Percentiles rank a stretch among this genome's conserved stretches.
Evolutionary conservation across 228 moss, liverwort and hornwort species (phyloP).

Genomic region (Sphagnum magellanicum): DNA sequence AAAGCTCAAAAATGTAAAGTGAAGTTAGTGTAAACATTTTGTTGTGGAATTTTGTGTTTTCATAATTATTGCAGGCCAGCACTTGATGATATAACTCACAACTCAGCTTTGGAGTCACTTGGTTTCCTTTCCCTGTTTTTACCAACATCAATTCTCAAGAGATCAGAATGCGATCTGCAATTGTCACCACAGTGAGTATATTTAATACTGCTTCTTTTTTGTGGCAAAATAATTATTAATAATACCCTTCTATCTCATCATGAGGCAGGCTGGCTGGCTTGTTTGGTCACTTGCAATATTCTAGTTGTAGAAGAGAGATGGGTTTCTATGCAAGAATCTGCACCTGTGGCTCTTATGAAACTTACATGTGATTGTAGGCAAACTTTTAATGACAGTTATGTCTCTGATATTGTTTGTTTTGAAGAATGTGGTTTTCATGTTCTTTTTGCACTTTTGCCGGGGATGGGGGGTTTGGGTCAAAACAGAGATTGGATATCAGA

Average conservation of each 20-base stretch:
- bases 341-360: background rate
- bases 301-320: background rate
- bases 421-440: no score
- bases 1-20: no score
- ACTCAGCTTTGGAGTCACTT: constrained; percentile 74
- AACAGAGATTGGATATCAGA: constrained; percentile 70
- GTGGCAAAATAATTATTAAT: no score
- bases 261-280: background rate
- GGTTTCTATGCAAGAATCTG: background rate
- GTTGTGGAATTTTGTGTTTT: no score
- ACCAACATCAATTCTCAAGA: constrained; percentile 43
- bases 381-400: no score
- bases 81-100: constrained; percentile 63
- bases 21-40: no score
- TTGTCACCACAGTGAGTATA: constrained; percentile 50
- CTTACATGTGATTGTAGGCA: no score
- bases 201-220: no score
- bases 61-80: constrained; percentile 40
- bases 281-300: background rate
- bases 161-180: constrained; percentile 23
- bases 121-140: constrained; percentile 74
- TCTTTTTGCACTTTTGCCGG: no score
- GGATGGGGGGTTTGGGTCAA: background rate
- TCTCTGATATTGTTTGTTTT: no score
- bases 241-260: no score